phyloP scores from a whole-genome alignment of 495 filamentous ascomycete species.

The Penicillium taxi region DNA sequence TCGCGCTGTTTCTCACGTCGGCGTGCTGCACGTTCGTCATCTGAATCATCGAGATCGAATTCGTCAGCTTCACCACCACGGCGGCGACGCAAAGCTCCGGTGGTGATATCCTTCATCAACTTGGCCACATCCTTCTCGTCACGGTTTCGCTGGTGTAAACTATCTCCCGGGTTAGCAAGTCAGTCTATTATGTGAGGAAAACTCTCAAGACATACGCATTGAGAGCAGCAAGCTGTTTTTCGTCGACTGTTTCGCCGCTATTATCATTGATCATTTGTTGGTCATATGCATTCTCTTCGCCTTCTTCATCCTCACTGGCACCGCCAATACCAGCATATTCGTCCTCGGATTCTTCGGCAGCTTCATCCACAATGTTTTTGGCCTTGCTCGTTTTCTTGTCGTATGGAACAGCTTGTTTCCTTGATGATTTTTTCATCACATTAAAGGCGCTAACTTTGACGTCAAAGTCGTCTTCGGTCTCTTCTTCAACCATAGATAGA shows the following conservation, averaged over 20 bases:
- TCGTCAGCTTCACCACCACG: conserved; percentile 64
- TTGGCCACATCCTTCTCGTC: conserved; percentile 79
- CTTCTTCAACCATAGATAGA: conserved; percentile 36
- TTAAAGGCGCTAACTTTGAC: conserved; percentile 56
- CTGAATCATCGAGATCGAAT: conserved; percentile 75
- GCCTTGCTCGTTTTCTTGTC: conserved; percentile 85
- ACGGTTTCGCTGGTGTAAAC: conserved; percentile 33
- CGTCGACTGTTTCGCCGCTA: conserved; percentile 63
- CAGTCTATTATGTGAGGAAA: neutral
- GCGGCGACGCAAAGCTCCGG: conserved; percentile 73
- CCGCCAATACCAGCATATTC: conserved; percentile 95
- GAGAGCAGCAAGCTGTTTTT: conserved; percentile 72
- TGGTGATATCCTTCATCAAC: conserved; percentile 85
- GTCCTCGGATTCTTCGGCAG: conserved; percentile 95
- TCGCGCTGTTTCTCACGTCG: conserved; percentile 76
- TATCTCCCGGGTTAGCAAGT: conserved; percentile 17
- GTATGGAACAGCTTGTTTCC: conserved; percentile 49
- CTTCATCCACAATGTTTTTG: conserved; percentile 80
- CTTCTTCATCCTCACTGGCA: conserved; percentile 76
- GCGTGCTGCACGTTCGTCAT: conserved; percentile 71
- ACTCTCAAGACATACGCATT: conserved; percentile 63
- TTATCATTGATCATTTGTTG: conserved; percentile 88
- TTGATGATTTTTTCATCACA: conserved; percentile 64
- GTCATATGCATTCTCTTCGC: conserved; percentile 59
- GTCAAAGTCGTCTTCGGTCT: conserved; percentile 30